Conservation (phyloP, 257 asterid species). For the Capsicum rhomboideum region DNA sequence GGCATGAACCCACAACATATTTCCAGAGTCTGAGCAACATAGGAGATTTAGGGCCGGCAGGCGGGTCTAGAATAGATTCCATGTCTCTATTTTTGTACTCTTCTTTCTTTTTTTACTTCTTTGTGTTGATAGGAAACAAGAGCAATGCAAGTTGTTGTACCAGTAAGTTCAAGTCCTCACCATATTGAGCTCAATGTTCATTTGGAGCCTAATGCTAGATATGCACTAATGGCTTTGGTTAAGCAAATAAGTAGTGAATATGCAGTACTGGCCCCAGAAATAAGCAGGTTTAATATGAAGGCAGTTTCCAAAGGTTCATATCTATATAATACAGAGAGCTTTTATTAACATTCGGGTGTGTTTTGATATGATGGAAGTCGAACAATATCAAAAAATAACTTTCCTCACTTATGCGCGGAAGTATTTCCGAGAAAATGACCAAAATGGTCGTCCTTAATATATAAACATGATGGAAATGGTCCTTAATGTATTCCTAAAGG, state of each 20-base stretch:
- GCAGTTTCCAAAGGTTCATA: conserved; percentile 53
- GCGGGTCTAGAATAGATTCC: no score
- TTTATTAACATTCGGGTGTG: no score
- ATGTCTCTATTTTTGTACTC: not conserved
- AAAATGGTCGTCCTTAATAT: no score
- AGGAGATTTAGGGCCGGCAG: no score
- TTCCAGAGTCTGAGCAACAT: no score
- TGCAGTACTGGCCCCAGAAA: conserved; percentile 46
- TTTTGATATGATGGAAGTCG: no score
- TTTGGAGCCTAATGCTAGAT: conserved; percentile 50
- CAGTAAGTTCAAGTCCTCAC: conserved; percentile 66
- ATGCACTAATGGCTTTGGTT: conserved; percentile 64
- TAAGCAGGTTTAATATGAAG: conserved; percentile 33
- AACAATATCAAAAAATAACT: no score
- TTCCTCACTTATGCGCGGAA: no score
- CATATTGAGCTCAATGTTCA: conserved; percentile 66
- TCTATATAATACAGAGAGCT: not conserved
- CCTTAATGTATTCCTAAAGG: no score
- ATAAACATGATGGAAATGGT: no score
- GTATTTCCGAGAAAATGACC: no score
- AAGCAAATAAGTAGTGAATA: conserved; percentile 54
- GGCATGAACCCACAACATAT: no score
- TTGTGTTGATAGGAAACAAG: conserved; percentile 41
- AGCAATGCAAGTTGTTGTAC: conserved; percentile 50
- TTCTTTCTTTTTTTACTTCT: not conserved